phyloP scores from a whole-genome alignment of 768 basidiomycete species.

The Boletus sensibilis region DNA sequence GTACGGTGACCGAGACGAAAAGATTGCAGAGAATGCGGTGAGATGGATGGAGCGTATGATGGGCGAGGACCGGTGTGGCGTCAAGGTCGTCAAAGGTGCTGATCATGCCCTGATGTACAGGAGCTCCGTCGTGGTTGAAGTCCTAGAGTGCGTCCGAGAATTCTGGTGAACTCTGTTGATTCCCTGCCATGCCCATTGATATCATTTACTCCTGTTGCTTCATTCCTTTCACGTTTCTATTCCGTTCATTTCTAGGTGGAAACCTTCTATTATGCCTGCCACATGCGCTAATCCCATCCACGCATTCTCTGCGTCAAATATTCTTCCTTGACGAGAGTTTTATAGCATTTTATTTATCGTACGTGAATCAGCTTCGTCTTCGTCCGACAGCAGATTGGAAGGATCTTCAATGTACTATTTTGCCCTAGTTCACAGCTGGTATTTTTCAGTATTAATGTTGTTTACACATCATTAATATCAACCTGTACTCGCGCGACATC shows the following conservation, averaged over 20 bases:
- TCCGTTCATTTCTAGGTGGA: conserved; percentile 16
- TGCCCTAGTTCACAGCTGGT: conserved; percentile 24
- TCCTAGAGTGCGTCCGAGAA: conserved; percentile 66
- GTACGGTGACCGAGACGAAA: conserved; percentile 94
- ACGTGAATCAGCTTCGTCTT: conserved; percentile 16
- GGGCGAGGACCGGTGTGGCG: conserved; percentile 68
- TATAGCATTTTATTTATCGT: conserved; percentile 23
- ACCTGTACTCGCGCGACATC: conserved; percentile 20
- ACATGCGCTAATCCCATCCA: conserved; percentile 8
- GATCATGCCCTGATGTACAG: conserved; percentile 95
- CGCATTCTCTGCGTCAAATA: conserved; percentile 7
- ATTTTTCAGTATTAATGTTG: conserved; percentile 31
- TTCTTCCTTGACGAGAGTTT: conserved; percentile 3
- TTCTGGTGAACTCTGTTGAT: conserved; percentile 42
- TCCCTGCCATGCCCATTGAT: background rate
- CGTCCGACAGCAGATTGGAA: conserved; percentile 23
- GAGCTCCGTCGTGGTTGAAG: conserved; percentile 82
- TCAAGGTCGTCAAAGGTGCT: conserved; percentile 83
- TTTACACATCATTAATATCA: conserved; percentile 34
- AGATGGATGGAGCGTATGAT: conserved; percentile 90
- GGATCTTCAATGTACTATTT: conserved; percentile 33
- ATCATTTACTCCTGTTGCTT: conserved; percentile 16
- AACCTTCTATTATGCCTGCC: background rate
- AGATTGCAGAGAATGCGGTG: conserved; percentile 87
- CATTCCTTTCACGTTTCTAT: conserved; percentile 14